Percentiles rank a stretch among this genome's conserved stretches.
Evolutionary conservation across 1,284 basidiomycete species (phyloP).

Genomic region (Apiotrichum gamsii): DNA sequence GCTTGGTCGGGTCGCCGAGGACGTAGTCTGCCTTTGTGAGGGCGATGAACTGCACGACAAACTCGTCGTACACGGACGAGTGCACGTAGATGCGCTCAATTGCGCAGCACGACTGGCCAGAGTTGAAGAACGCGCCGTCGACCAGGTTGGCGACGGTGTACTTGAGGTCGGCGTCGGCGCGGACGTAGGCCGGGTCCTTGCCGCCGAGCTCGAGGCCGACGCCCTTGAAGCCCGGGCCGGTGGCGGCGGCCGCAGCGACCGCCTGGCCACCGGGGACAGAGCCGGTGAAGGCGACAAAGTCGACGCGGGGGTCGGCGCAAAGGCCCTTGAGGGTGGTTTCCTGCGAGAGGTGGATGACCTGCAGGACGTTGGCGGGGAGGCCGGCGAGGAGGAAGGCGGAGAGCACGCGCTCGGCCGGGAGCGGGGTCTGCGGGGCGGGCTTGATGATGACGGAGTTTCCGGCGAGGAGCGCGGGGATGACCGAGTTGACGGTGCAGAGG

Average conservation of each 20-base stretch:
- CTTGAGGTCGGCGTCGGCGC: constrained; percentile 73
- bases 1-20: constrained; percentile 74
- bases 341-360: constrained; percentile 72
- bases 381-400: constrained; percentile 64
- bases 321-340: constrained; percentile 57
- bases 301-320: constrained; percentile 61
- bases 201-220: constrained; percentile 72
- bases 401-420: constrained; percentile 74
- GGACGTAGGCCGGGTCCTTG: constrained; percentile 92
- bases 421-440: constrained; percentile 88
- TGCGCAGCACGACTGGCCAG: constrained; percentile 68
- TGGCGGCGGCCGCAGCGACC: constrained; percentile 46
- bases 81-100: constrained; percentile 88
- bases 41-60: constrained; percentile 69
- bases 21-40: constrained; percentile 67
- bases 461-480: constrained; percentile 78
- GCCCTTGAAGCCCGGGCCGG: constrained; percentile 62
- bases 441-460: constrained; percentile 85
- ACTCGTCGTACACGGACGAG: constrained; percentile 69
- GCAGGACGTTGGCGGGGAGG: constrained; percentile 67
- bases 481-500: constrained; percentile 79
- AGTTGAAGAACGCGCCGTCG: constrained; percentile 87
- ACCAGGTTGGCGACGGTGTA: constrained; percentile 81
- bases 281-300: constrained; percentile 87
- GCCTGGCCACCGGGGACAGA: constrained; percentile 56